Evolutionary conservation across 768 basidiomycete species (phyloP), one percentile per base, ranked within the genome.

Genomic region (Erythrobasidium yunnanense): DNA sequence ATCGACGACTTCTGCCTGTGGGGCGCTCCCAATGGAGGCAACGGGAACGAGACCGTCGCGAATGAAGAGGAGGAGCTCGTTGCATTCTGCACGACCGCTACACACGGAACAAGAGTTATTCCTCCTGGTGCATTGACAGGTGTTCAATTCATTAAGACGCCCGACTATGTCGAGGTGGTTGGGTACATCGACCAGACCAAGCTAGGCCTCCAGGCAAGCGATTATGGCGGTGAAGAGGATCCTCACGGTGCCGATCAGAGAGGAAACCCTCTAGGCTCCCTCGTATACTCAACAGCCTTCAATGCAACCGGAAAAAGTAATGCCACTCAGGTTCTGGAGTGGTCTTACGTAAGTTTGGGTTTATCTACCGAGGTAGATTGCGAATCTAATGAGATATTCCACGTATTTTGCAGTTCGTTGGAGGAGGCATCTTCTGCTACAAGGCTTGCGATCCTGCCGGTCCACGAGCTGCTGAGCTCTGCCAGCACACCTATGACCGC

Each of bases 191-290:
- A 88, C 72, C 86, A 89, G 76, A 77, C 77, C 1, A 67, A 72
- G 50, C 75, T 90, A 68, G 79, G 85, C 76, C 69, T 88, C 20
- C 62, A 74, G 11, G 11, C 74, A 0, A 74, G 65, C 13, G 88
- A 90, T 71, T 81, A 71, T 33, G 88, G 88, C 69, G 88, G 87
- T 65, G 87, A 89, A 46, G 67, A 71, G 22, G 85, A 87, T 73
- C 85, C 85, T 17, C 84, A 85, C 68, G 86, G 87, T 66, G 85
- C 85, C 67, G 87, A 87, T 15, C 69, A 85, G 82, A 82, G 85
- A 68, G 88, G 88, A n/a, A 90, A 73, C 70, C 73, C 73, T 6
- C 72, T 73, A 23, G 72, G 72, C 33, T 62, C 33, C 2, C 35
- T 55, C 25, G 18, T 29, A 23, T 50, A 33, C 45, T 17, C 29